Percentiles rank a stretch among this genome's conserved stretches.
These are phyloP conservation scores for Coelastrella sp. DNA, from an alignment of 139 green algal species.

Conservation along the genomic window DNA sequence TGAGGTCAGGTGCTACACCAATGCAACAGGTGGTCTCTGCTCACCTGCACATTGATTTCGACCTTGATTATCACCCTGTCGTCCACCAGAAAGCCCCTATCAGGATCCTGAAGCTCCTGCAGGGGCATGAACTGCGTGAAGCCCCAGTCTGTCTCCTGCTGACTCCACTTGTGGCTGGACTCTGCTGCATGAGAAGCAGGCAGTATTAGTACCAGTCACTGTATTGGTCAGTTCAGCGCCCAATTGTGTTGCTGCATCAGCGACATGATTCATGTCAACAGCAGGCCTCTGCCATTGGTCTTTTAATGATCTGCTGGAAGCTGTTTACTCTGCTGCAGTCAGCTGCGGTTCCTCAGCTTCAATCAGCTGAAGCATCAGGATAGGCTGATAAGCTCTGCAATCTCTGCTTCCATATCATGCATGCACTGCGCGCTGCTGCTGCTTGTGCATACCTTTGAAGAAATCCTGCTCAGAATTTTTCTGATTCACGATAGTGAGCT, in stretches of 20 bases:
- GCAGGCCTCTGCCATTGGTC: too few relatives aligned
- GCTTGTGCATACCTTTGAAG: slow-evolving; percentile 66
- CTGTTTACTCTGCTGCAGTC: neutral
- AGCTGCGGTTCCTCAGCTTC: neutral
- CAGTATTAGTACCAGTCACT: neutral
- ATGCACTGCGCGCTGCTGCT: neutral
- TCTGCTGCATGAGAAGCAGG: slow-evolving; percentile 56
- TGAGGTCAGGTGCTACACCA: neutral
- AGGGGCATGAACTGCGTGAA: slow-evolving; percentile 87
- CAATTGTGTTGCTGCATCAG: neutral
- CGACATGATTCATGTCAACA: neutral
- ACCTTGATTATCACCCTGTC: slow-evolving; percentile 75
- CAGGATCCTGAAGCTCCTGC: slow-evolving; percentile 67
- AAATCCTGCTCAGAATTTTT: slow-evolving; percentile 61
- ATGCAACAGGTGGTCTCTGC: neutral
- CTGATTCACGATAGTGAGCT: slow-evolving; percentile 83
- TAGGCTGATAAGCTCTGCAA: neutral
- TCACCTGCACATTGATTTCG: slow-evolving; percentile 39
- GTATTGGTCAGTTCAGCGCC: too few relatives aligned
- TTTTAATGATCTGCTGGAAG: neutral
- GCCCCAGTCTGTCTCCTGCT: slow-evolving; percentile 85
- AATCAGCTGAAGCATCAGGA: neutral
- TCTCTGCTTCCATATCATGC: too few relatives aligned
- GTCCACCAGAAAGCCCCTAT: slow-evolving; percentile 71
- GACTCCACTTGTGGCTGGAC: slow-evolving; percentile 79